Evolutionary conservation across 495 filamentous ascomycete species (phyloP).

Genomic region (Trichocladium uniseriatum): DNA sequence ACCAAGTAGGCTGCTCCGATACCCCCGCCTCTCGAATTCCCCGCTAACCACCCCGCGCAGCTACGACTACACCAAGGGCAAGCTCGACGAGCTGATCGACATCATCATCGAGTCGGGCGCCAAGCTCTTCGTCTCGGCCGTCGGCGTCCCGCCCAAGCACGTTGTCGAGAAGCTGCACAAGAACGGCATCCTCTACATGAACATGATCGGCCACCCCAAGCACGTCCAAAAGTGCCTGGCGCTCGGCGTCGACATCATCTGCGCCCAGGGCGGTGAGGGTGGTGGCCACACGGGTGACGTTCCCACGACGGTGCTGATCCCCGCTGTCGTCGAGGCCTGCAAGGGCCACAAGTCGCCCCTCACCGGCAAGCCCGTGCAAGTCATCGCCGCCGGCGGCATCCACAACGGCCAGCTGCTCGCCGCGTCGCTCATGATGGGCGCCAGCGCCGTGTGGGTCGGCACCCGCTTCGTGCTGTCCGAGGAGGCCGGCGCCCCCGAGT

Average conservation of each 20-base stretch:
- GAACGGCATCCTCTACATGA: slow-evolving; percentile 90
- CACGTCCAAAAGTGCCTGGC: slow-evolving; percentile 91
- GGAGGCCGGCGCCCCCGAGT: slow-evolving; percentile 86
- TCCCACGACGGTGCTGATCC: slow-evolving; percentile 61
- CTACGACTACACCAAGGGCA: slow-evolving; percentile 99
- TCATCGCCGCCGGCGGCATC: slow-evolving; percentile 89
- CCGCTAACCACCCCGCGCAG: no score
- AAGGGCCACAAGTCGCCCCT: slow-evolving; percentile 76
- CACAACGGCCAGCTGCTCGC: slow-evolving; percentile 89
- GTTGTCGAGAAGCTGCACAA: slow-evolving; percentile 86
- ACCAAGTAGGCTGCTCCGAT: no score
- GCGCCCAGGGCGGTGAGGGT: slow-evolving; percentile 75
- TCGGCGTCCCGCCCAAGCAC: slow-evolving; percentile 82
- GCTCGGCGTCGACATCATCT: slow-evolving; percentile 81
- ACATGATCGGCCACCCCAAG: slow-evolving; percentile 99
- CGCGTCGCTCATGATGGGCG: slow-evolving; percentile 85
- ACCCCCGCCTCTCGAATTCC: no score
- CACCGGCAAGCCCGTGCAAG: slow-evolving; percentile 77
- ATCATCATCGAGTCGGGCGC: slow-evolving; percentile 87
- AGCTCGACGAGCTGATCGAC: slow-evolving; percentile 81
- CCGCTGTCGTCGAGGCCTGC: slow-evolving; percentile 75
- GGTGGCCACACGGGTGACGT: slow-evolving; percentile 76
- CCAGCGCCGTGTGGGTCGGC: slow-evolving; percentile 88
- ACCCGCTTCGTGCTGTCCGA: slow-evolving; percentile 90
- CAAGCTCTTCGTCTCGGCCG: slow-evolving; percentile 90